Evolutionary conservation across 2,329 filamentous ascomycete genomes (phyloP).

Genomic region (Aspergillus sp.): DNA sequence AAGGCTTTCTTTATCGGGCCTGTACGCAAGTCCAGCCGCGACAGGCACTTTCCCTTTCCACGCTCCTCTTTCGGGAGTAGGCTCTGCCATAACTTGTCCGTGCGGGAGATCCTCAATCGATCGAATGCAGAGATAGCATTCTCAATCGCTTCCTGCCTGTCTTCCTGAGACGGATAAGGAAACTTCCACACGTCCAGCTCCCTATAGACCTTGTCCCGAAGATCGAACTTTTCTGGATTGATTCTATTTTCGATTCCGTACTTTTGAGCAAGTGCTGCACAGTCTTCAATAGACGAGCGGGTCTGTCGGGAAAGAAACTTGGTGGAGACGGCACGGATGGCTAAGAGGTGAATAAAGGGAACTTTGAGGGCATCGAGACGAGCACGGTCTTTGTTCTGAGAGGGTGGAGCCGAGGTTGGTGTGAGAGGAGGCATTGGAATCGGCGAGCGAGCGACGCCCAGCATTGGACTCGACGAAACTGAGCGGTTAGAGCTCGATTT

Average conservation of each 20-base stretch:
- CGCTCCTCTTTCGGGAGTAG: constrained; percentile 64
- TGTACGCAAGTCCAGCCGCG: constrained; percentile 58
- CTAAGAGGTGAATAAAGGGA: constrained; percentile 58
- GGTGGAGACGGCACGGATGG: constrained; percentile 53
- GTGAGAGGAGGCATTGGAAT: constrained; percentile 41
- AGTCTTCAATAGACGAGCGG: constrained; percentile 54
- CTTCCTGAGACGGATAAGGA: constrained; percentile 58
- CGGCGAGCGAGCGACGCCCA: constrained; percentile 43
- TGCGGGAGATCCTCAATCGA: constrained; percentile 61
- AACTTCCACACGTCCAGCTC: constrained; percentile 67
- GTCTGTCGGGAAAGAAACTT: constrained; percentile 54
- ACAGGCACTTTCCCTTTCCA: constrained; percentile 65
- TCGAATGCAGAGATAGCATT: constrained; percentile 68
- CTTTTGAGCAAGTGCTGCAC: constrained; percentile 55
- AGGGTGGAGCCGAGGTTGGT: constrained; percentile 49
- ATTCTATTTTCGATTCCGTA: constrained; percentile 57
- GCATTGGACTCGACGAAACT: constrained; percentile 46
- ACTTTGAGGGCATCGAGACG: constrained; percentile 51
- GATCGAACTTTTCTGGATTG: constrained; percentile 55
- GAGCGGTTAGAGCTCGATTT: constrained; percentile 40
- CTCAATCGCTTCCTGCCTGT: constrained; percentile 64
- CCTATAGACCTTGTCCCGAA: constrained; percentile 63
- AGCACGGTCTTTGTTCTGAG: constrained; percentile 42
- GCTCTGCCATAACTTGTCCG: constrained; percentile 66
- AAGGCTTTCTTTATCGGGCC: constrained; percentile 45